Evolutionary conservation across 2,329 filamentous ascomycete genomes (phyloP).

Genomic region (Colletotrichum orchidophilum): DNA sequence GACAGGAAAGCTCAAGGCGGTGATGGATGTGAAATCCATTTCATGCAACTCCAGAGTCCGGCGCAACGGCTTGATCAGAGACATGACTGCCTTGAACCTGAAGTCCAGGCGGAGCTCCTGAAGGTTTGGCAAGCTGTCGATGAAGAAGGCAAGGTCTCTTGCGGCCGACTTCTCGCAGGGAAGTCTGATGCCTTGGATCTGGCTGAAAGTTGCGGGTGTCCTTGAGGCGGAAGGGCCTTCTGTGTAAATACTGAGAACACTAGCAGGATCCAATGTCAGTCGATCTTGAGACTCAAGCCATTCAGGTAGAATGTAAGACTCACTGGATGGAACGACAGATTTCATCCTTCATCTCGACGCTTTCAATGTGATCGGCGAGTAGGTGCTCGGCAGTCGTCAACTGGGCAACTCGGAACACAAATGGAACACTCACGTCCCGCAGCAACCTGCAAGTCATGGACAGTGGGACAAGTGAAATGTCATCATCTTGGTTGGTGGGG

Average conservation of each 20-base stretch:
- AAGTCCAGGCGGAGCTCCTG: not conserved
- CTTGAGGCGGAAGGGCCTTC: not conserved
- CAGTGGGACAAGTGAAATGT: not conserved
- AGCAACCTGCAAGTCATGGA: not conserved
- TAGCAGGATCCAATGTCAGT: not conserved
- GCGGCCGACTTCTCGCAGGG: not conserved
- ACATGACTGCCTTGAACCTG: not conserved
- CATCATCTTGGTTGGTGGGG: too few species aligned
- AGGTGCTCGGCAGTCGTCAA: not conserved
- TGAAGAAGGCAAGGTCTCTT: not conserved
- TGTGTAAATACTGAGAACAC: not conserved
- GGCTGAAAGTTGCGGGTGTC: not conserved
- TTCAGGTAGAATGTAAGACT: not conserved
- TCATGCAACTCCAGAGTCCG: not conserved
- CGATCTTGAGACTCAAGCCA: not conserved
- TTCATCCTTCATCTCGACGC: too few species aligned
- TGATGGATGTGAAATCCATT: not conserved
- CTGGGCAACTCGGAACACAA: not conserved
- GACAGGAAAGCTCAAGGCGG: not conserved
- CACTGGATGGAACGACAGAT: not conserved
- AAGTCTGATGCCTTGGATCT: not conserved
- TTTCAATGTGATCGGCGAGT: not conserved
- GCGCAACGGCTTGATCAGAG: not conserved
- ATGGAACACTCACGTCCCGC: not conserved
- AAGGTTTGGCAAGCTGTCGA: not conserved